These are phyloP conservation scores for Chaetomiaceae sp. DNA, from an alignment of 2,329 filamentous ascomycete species.

Conservation along the genomic window DNA sequence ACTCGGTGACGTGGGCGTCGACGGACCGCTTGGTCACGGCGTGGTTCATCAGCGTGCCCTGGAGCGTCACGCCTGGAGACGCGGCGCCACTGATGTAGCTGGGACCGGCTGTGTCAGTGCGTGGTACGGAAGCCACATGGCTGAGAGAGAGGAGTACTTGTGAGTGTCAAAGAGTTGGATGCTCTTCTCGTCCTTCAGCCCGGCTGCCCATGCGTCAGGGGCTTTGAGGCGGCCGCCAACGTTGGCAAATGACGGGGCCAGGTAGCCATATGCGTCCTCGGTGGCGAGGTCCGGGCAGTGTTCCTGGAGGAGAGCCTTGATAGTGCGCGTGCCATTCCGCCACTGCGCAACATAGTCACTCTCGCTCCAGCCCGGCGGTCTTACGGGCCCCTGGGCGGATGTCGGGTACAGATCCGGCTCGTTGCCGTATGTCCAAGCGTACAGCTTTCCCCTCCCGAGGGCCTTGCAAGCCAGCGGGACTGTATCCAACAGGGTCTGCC, in stretches of 20 bases:
- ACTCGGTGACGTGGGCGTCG: conserved; percentile 43
- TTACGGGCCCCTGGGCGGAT: conserved; percentile 45
- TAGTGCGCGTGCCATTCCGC: conserved; percentile 48
- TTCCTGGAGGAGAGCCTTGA: conserved; percentile 41
- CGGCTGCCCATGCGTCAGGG: conserved; percentile 47
- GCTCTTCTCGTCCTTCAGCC: conserved; percentile 43
- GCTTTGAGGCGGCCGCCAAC: conserved; percentile 47
- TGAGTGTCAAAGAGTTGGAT: conserved; percentile 54
- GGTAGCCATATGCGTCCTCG: conserved; percentile 42
- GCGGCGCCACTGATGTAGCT: conserved; percentile 60
- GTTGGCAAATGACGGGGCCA: conserved; percentile 56
- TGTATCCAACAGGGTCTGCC: conserved; percentile 49
- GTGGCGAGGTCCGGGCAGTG: conserved; percentile 46
- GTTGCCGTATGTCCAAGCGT: conserved; percentile 60
- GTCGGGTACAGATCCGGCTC: conserved; percentile 57
- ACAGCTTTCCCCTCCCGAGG: conserved; percentile 45
- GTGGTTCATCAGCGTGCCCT: conserved; percentile 61
- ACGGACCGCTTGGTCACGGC: conserved; percentile 47
- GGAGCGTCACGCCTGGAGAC: conserved; percentile 56
- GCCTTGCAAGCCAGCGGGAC: conserved; percentile 54
- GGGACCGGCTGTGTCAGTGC: neutral
- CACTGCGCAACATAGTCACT: conserved; percentile 52
- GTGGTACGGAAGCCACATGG: no score
- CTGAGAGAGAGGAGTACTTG: conserved; percentile 40
- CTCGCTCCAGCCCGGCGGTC: conserved; percentile 51